phyloP scores from a whole-genome alignment of 1,284 basidiomycete genomes.

The Ganoderma sp. region DNA sequence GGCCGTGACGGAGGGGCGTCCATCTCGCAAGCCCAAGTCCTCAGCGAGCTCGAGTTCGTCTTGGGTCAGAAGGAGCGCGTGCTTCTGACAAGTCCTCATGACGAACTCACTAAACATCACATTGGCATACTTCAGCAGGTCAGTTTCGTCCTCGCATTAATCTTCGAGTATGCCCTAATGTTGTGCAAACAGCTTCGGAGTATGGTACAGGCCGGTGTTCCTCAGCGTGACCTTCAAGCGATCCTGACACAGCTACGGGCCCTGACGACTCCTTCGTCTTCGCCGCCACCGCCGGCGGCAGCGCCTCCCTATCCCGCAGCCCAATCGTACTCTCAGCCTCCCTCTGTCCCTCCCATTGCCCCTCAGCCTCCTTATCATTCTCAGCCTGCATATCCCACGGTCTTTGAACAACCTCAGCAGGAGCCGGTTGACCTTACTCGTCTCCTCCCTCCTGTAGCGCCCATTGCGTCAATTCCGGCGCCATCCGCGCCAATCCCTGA shows the following conservation, averaged over 20 bases:
- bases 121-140: constrained; percentile 78
- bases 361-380: constrained; percentile 40
- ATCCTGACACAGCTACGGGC: constrained; percentile 80
- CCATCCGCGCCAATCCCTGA: constrained; percentile 43
- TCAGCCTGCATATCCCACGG: constrained; percentile 36
- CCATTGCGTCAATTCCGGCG: constrained; percentile 37
- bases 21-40: constrained; percentile 74
- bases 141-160: constrained; percentile 34
- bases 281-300: constrained; percentile 33
- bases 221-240: constrained; percentile 79
- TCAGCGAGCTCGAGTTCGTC: constrained; percentile 81
- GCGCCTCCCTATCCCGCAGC: constrained; percentile 20
- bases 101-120: constrained; percentile 66
- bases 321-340: constrained; percentile 37
- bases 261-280: constrained; percentile 56
- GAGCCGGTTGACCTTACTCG: constrained; percentile 39
- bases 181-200: constrained; percentile 63
- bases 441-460: constrained; percentile 30
- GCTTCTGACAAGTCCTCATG: constrained; percentile 70
- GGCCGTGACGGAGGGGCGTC: constrained; percentile 40
- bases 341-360: constrained; percentile 15
- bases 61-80: constrained; percentile 76
- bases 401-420: constrained; percentile 33
- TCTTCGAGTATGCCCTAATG: constrained; percentile 18
- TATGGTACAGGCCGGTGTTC: constrained; percentile 80